Evolutionary conservation across 2,329 filamentous ascomycete genomes (phyloP).

Genomic region (Colletotrichum simmondsii): DNA sequence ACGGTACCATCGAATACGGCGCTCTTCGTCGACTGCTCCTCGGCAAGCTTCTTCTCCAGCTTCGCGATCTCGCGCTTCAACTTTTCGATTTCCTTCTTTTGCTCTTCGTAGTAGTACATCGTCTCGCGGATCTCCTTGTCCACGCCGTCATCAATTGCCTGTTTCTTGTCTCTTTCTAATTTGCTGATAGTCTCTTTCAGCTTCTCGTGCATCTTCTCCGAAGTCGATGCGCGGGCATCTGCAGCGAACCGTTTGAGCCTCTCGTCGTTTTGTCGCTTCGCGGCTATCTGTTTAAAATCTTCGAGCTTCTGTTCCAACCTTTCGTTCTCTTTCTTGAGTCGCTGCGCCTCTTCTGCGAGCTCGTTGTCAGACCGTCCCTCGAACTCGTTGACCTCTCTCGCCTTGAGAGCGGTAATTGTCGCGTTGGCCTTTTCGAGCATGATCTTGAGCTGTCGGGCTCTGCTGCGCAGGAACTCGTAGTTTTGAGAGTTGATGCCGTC

Average conservation of each 20-base stretch:
- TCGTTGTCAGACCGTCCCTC: background rate
- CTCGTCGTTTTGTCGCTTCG: background rate
- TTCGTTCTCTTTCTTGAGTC: background rate
- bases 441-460: background rate
- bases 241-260: background rate
- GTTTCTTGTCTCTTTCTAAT: background rate
- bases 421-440: background rate
- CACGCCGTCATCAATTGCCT: background rate
- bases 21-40: background rate
- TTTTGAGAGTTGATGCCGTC: background rate
- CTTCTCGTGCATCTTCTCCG: background rate
- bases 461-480: background rate
- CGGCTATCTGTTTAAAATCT: background rate
- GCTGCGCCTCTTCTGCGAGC: background rate
- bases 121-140: constrained; percentile 5
- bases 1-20: background rate
- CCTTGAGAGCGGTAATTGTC: background rate
- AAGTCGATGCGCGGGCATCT: background rate
- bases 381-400: too few relatives aligned
- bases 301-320: background rate
- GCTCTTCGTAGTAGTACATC: background rate
- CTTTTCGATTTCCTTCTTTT: background rate
- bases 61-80: background rate
- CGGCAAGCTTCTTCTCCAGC: background rate
- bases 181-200: background rate